phyloP scores from a whole-genome alignment of 441 rosid species.

The Bruguiera hainesii region DNA sequence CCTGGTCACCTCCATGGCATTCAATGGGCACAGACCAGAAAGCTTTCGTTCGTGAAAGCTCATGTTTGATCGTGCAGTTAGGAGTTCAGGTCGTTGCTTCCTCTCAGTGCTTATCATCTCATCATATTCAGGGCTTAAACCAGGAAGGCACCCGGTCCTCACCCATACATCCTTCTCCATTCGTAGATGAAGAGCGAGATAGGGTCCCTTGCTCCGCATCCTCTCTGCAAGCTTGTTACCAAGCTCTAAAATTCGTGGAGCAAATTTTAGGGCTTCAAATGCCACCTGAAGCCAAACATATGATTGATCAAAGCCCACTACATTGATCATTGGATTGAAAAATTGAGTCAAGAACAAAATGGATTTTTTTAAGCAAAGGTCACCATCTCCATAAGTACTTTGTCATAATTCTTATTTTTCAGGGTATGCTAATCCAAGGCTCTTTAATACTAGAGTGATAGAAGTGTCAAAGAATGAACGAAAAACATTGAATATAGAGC shows the following conservation, averaged over 20 bases:
- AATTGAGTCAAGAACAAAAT: neutral
- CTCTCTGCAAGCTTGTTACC: constrained; percentile 76
- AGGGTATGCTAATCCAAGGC: neutral
- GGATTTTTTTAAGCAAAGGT: neutral
- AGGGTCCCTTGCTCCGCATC: constrained; percentile 82
- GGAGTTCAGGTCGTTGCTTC: constrained; percentile 76
- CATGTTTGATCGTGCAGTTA: constrained; percentile 82
- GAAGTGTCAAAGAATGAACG: neutral
- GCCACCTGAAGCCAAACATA: constrained; percentile 54
- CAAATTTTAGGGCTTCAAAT: constrained; percentile 72
- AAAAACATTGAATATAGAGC: neutral
- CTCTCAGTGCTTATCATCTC: constrained; percentile 67
- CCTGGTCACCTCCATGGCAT: constrained; percentile 86
- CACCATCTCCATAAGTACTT: neutral
- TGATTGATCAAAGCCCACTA: constrained; percentile 3
- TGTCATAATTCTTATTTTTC: neutral
- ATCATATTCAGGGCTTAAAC: constrained; percentile 63
- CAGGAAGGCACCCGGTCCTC: constrained; percentile 91
- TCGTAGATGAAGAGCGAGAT: constrained; percentile 81
- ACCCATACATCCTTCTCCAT: constrained; percentile 96
- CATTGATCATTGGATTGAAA: neutral
- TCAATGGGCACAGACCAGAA: constrained; percentile 90
- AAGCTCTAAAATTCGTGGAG: constrained; percentile 60
- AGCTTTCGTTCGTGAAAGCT: constrained; percentile 70
- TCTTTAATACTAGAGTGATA: neutral